These are phyloP conservation scores for Mycena albidolilacea DNA, from an alignment of 768 basidiomycete species.

Conservation along the genomic window DNA sequence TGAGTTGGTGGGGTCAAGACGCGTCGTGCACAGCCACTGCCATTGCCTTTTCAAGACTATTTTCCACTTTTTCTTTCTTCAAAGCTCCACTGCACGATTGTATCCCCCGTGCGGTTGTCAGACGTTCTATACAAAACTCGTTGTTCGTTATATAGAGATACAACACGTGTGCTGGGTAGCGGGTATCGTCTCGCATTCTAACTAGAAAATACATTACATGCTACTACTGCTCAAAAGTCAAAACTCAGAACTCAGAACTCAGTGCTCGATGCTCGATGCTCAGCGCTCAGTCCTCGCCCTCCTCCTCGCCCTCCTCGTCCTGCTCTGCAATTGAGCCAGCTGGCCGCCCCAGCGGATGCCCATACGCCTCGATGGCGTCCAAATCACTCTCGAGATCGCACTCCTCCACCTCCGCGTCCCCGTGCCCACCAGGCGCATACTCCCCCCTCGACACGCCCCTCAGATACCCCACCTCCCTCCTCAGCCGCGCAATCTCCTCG, in stretches of 20 bases:
- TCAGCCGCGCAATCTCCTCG: constrained; percentile 77
- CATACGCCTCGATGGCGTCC: constrained; percentile 65
- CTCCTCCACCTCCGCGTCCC: constrained; percentile 48
- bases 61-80: too few relatives aligned
- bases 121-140: too few relatives aligned
- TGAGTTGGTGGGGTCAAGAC: not conserved
- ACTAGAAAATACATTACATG: constrained; percentile 17
- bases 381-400: constrained; percentile 72
- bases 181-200: constrained; percentile 23
- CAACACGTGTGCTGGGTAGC: not conserved
- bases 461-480: constrained; percentile 77
- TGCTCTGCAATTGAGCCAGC: constrained; percentile 10
- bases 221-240: not conserved
- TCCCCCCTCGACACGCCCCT: constrained; percentile 55
- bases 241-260: not conserved
- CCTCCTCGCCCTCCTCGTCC: constrained; percentile 32
- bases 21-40: too few relatives aligned
- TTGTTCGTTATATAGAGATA: too few relatives aligned
- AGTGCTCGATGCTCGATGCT: not conserved
- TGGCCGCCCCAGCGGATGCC: constrained; percentile 34
- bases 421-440: constrained; percentile 47
- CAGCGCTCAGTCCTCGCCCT: constrained; percentile 27
- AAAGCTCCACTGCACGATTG: too few relatives aligned
- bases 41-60: too few relatives aligned
- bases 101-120: too few relatives aligned